Percentiles rank a stretch among this genome's conserved stretches.
Conservation (phyloP, 495 filamentous ascomycete genomes). For the Aspergillus biplanus region DNA sequence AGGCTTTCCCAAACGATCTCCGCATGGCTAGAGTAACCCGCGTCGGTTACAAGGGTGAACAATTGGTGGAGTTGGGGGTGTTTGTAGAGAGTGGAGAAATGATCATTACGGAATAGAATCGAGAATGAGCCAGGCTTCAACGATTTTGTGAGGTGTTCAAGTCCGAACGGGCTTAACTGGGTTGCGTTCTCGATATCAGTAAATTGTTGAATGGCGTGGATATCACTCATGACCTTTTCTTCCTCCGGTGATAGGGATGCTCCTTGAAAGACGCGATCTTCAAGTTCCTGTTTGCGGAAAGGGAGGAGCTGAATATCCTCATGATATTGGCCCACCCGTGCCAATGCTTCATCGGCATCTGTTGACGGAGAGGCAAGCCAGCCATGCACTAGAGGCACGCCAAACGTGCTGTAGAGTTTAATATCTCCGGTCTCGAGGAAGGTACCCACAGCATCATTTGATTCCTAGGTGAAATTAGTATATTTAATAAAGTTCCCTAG, state of each 20-base stretch:
- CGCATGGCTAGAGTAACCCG: slow-evolving; percentile 82
- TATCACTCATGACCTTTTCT: slow-evolving; percentile 78
- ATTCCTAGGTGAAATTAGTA: slow-evolving; percentile 35
- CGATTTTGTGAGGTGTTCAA: slow-evolving; percentile 66
- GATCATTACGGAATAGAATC: slow-evolving; percentile 95
- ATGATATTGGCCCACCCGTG: slow-evolving; percentile 74
- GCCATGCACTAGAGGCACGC: slow-evolving; percentile 87
- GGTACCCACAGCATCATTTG: slow-evolving; percentile 59
- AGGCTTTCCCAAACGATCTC: slow-evolving; percentile 97
- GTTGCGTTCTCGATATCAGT: slow-evolving; percentile 72
- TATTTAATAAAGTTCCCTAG: slow-evolving; percentile 32
- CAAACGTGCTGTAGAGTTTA: slow-evolving; percentile 83
- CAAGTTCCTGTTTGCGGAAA: slow-evolving; percentile 85
- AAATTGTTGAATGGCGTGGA: slow-evolving; percentile 79
- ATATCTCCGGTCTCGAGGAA: slow-evolving; percentile 87
- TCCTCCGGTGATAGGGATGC: slow-evolving; percentile 58
- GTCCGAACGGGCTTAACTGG: slow-evolving; percentile 81
- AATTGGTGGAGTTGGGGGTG: slow-evolving; percentile 72
- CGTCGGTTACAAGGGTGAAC: slow-evolving; percentile 85
- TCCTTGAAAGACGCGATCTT: slow-evolving; percentile 68
- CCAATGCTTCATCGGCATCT: slow-evolving; percentile 65
- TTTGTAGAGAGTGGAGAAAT: slow-evolving; percentile 91
- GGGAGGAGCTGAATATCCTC: slow-evolving; percentile 89
- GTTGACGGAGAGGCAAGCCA: slow-evolving; percentile 77
- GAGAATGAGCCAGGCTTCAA: slow-evolving; percentile 75